Evolutionary conservation across 352 stramenopile species (phyloP), one percentile per base, ranked within the genome.

Genomic region (Saprolegnia parasitica): DNA sequence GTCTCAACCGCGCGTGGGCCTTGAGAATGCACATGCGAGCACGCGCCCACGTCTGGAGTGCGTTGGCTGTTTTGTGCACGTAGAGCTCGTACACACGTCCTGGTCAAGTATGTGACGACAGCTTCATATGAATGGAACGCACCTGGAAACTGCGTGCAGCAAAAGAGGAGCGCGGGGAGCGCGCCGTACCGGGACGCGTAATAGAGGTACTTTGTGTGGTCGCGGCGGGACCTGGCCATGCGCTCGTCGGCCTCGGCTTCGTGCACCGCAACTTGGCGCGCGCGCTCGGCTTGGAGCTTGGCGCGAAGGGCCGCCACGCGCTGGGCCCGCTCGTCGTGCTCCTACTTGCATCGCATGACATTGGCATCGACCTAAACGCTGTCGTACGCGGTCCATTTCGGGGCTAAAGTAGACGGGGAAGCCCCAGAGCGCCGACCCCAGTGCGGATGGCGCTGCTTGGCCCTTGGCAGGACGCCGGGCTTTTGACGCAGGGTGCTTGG

Each of bases 201-300:
- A 23, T 74, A 74, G 8, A 78, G 67, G 56, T 78, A 78, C 32
- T 73, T 56, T 2, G 64, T 58, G 39, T 78, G 75, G 21, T 78
- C 74, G 29, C 62, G 47, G 21, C 63, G 49, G 47, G n/a, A 29
- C 42, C 39, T 20, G 32, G 63, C 63, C 11, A 50, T 20, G 45
- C 49, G 63, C 29, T 70, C 40, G 5, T 61, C 11, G 18, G 49
- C 63, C 18, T 15, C 26, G 15, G 10, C 45, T 11, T 21, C 23
- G 18, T 52, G 29, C 5, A 60, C 68, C 32, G 71, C 49, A 4
- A 26, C 26, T 56, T 68, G 49, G 13, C 50, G 50, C 23, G 46
- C 52, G 0, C 61, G 21, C 52, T 71, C 29, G 6, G 40, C 21
- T 18, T 65, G 37, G n/a, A 76, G 35, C 15, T 70, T 49, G 5